Percentiles rank a stretch among this genome's conserved stretches.
phyloP scores from a whole-genome alignment of 2,329 filamentous ascomycete genomes.

The Stachybotrys chartarum region DNA sequence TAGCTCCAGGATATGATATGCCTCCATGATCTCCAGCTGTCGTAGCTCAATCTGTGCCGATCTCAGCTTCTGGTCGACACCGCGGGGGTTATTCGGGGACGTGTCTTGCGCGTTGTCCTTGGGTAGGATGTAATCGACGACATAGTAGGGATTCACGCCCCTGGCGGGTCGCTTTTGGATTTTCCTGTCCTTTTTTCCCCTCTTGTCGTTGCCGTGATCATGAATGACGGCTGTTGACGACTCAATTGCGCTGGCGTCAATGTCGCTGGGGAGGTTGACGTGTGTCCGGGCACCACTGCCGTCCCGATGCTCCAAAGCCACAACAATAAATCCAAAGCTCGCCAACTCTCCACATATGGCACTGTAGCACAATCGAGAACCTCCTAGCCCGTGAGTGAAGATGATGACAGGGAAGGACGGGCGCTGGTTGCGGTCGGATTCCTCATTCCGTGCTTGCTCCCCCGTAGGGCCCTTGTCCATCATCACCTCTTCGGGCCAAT shows the following conservation, averaged over 20 bases:
- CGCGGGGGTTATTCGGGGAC: conserved; percentile 47
- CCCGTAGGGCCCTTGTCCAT: conserved; percentile 24
- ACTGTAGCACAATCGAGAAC: conserved; percentile 55
- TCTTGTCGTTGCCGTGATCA: conserved; percentile 15
- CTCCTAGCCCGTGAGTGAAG: conserved; percentile 61
- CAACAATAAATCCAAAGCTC: conserved; percentile 58
- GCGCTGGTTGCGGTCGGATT: conserved; percentile 6
- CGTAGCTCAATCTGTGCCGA: conserved; percentile 56
- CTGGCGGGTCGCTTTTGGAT: conserved; percentile 17
- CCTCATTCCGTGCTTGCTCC: conserved; percentile 16
- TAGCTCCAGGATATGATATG: conserved; percentile 46
- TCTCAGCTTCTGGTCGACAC: conserved; percentile 53
- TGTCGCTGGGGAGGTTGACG: conserved; percentile 45
- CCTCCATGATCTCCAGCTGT: conserved; percentile 58
- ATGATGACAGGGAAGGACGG: conserved; percentile 55
- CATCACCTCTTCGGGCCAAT: conserved; percentile 39
- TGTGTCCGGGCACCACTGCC: conserved; percentile 55
- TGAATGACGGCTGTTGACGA: conserved; percentile 18
- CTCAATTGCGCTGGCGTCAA: conserved; percentile 22
- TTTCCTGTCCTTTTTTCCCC: conserved; percentile 17
- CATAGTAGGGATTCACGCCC: conserved; percentile 30
- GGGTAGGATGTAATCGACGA: conserved; percentile 57
- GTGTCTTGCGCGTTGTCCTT: conserved; percentile 45
- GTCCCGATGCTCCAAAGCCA: conserved; percentile 58
- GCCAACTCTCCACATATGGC: conserved; percentile 59